Base-by-base conservation (phyloP, 805 yeast species). In the Yamadazyma sp. region DNA sequence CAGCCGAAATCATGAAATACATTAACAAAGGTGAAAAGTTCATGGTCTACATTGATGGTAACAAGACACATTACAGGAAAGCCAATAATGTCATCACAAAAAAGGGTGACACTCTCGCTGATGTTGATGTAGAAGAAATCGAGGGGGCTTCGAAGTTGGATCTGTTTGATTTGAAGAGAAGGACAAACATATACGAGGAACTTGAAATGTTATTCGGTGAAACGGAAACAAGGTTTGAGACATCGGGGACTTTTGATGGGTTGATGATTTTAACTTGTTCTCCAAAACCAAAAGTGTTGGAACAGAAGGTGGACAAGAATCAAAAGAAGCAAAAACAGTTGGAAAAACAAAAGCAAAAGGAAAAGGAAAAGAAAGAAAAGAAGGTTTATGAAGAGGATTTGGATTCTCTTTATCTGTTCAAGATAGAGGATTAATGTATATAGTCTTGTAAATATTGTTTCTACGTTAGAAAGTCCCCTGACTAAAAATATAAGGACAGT, bases 401-500 rank as follows among this genome's bases (percentile, higher is more conserved):
- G 38, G 74, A 69, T 44, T 47, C 66, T 12, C 50, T 68, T 38
- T 68, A 68, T 42, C 62, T 53, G 57, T 48, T 68, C 32, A 67
- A 67, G 37, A 64, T 68, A 23, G 68, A 62, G 37, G 66, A 64
- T 24, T 66, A 48, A 32, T 18, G 28, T 35, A 27, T 24, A 38
- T 21, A 28, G 16, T 13, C 42, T 41, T 40, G 41, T 40, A 39
- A 30, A 29, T 35, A 30, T n/a, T n/a, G n/a, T n/a, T n/a, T n/a
- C n/a, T n/a, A n/a, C n/a, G n/a, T n/a, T n/a, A n/a, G n/a, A n/a
- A n/a, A n/a, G n/a, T n/a, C n/a, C n/a, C n/a, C n/a, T n/a, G n/a
- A n/a, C n/a, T n/a, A n/a, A n/a, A n/a, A n/a, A n/a, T n/a, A n/a
- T n/a, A n/a, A n/a, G n/a, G n/a, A n/a, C n/a, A n/a, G n/a, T n/a